These are phyloP conservation scores for Rhododendron mucronatum DNA, from an alignment of 148 eudicot genomes.

Conservation along the genomic window DNA sequence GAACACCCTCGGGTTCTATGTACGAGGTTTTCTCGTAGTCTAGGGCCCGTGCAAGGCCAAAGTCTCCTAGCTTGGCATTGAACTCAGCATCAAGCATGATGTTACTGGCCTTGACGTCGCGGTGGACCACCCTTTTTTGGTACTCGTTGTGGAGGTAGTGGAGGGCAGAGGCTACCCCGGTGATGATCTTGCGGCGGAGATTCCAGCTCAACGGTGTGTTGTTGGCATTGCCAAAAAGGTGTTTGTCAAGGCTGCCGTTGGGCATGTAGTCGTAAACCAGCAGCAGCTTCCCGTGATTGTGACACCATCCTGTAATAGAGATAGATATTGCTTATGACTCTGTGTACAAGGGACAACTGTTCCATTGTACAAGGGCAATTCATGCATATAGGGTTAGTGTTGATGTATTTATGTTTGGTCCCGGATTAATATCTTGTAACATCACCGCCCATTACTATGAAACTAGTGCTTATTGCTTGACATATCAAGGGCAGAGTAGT, in stretches of 20 bases:
- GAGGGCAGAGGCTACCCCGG: slow-evolving; percentile 48
- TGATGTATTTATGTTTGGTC: no score
- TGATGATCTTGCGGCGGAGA: slow-evolving; percentile 36
- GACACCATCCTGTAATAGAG: slow-evolving; percentile 35
- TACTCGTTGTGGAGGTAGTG: slow-evolving; percentile 71
- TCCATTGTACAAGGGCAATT: no score
- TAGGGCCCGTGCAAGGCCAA: slow-evolving; percentile 79
- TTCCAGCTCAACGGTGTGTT: slow-evolving; percentile 35
- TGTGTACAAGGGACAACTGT: background rate
- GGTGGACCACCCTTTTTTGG: slow-evolving; percentile 72
- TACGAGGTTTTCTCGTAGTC: slow-evolving; percentile 66
- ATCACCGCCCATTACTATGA: no score
- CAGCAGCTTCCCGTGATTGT: slow-evolving; percentile 64
- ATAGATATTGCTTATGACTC: background rate
- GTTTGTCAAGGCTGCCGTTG: slow-evolving; percentile 76
- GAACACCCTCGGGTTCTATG: slow-evolving; percentile 61
- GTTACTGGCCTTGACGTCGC: slow-evolving; percentile 86
- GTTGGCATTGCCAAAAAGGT: slow-evolving; percentile 35
- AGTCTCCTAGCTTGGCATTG: slow-evolving; percentile 79
- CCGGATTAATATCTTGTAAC: no score
- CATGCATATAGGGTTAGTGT: no score
- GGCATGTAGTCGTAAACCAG: slow-evolving; percentile 87
- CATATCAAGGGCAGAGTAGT: no score
- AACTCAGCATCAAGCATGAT: slow-evolving; percentile 74
- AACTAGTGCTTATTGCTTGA: no score